Percentiles rank a stretch among this genome's conserved stretches.
These are phyloP conservation scores for Penicillium samsonianum DNA, from an alignment of 495 filamentous ascomycete genomes.

Conservation along the genomic window DNA sequence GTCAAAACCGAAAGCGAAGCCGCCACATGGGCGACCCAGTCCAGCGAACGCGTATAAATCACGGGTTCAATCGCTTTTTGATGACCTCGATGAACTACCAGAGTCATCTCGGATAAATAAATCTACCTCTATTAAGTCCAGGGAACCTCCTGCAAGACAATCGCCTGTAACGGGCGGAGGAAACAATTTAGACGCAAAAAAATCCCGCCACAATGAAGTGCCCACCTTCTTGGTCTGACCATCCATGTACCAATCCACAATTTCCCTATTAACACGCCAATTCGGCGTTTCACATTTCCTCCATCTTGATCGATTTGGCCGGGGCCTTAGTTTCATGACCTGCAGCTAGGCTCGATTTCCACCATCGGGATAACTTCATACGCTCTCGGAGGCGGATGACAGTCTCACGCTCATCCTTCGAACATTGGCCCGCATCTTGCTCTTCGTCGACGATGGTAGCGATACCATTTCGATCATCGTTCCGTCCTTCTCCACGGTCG, in stretches of 20 bases:
- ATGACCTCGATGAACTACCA: conserved; percentile 47
- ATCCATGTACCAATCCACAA: neutral
- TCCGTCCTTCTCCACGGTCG: conserved; percentile 35
- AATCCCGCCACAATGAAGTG: conserved; percentile 45
- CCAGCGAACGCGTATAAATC: conserved; percentile 25
- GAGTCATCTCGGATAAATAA: conserved; percentile 29
- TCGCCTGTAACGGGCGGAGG: conserved; percentile 14
- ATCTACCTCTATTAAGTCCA: conserved; percentile 23
- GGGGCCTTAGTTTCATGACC: conserved; percentile 8
- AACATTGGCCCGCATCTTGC: conserved; percentile 37
- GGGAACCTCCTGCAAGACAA: conserved; percentile 16
- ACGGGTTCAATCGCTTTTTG: conserved; percentile 41
- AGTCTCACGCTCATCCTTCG: conserved; percentile 38
- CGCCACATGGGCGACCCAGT: conserved; percentile 14
- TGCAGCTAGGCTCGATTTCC: conserved; percentile 7
- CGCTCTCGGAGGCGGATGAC: conserved; percentile 26
- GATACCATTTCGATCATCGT: conserved; percentile 29
- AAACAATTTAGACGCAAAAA: conserved; percentile 31
- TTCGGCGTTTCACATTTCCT: neutral
- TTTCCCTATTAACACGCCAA: neutral
- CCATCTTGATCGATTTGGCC: neutral
- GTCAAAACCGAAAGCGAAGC: conserved; percentile 3
- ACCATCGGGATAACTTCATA: conserved; percentile 21
- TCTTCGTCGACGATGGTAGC: conserved; percentile 32
- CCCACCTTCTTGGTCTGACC: conserved; percentile 50